Base-by-base conservation (phyloP, 129 eudicot genomes). In the Flaveria bidentis region DNA sequence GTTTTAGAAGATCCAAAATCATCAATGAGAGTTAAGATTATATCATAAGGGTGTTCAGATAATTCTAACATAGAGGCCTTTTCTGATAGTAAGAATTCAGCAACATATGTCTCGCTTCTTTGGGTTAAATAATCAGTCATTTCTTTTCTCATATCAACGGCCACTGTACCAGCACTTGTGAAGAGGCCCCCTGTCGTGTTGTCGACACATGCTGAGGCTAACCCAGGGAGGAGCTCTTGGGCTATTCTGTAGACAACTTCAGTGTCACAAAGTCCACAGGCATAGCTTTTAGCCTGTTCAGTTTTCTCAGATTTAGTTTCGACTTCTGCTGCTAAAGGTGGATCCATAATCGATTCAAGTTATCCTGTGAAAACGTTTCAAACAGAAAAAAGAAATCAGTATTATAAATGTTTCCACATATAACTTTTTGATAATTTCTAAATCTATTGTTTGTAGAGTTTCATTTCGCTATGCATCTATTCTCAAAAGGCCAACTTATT, bases 121-220 rank as follows among this genome's bases (percentile, higher is more conserved):
- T 81, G 83, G 15, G 71, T 74, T 61, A 94, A 76, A 78, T 84
- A 86, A 79, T 88, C 96, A 44, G 86, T 78, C 97, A 94, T 94
- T 67, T 94, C 97, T 83, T 86, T 91, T 76, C 93, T 76, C 52
- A 87, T 77, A 55, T 84, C 90, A 52, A 82, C 90, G 23, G 98
- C 97, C 76, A 94, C 90, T 14, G 98, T 69, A 57, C 81, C 96
- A 2, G 96, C 93, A 71, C 64, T 91, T 36, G 68, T 87, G 75
- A 94, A 88, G 74, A 94, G 33, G 73, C 85, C 98, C 8, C 98
- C 98, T 0, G 88, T 86, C 2, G 98, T 94, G 91, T 84, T 89
- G 87, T 94, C 98, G 28, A 94, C 84, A 60, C 97, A 91, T 61
- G 97, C 90, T 50, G 97, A 86, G 51, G 98, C 92, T 76, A 94